A percentile compares a stretch with the other conserved stretches of the same genome.
Conservation (phyloP, 495 filamentous ascomycete species). For the Neurospora sp. region DNA sequence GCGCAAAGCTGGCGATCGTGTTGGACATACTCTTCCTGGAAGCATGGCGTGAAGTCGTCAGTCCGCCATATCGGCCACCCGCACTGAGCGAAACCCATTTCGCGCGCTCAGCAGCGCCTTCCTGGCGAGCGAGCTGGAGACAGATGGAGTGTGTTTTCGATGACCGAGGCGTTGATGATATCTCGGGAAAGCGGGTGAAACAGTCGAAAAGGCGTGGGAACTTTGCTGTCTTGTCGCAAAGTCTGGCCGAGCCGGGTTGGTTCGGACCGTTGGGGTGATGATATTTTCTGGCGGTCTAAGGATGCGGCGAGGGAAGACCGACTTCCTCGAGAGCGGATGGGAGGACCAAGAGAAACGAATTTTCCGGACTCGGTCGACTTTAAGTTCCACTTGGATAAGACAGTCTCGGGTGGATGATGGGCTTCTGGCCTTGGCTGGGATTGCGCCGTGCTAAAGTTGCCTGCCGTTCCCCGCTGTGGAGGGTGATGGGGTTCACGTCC, state of each 20-base stretch:
- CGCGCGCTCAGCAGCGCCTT: conserved; percentile 8
- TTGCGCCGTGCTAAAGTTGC: neutral
- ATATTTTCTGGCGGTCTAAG: neutral
- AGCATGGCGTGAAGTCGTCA: conserved; percentile 85
- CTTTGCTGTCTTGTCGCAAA: neutral
- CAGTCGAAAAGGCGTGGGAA: neutral
- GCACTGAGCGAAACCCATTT: conserved; percentile 60
- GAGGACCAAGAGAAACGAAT: neutral
- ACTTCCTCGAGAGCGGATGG: neutral
- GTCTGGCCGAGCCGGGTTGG: neutral
- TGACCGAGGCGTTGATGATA: neutral
- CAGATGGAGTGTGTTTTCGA: neutral
- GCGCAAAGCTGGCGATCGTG: neutral
- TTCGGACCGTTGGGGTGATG: neutral
- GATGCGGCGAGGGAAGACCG: neutral
- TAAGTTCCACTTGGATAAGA: neutral
- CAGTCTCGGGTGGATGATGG: neutral
- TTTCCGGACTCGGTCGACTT: neutral
- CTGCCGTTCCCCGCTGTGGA: neutral
- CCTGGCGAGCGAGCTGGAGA: conserved; percentile 7
- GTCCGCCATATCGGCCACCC: conserved; percentile 68
- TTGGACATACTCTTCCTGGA: conserved; percentile 72
- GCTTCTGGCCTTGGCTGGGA: neutral
- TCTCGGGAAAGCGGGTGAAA: neutral
- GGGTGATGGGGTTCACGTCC: neutral